Evolutionary conservation across 1,284 basidiomycete genomes (phyloP), one percentile per base, ranked within the genome.

Genomic region (Neolentinus lepideus): DNA sequence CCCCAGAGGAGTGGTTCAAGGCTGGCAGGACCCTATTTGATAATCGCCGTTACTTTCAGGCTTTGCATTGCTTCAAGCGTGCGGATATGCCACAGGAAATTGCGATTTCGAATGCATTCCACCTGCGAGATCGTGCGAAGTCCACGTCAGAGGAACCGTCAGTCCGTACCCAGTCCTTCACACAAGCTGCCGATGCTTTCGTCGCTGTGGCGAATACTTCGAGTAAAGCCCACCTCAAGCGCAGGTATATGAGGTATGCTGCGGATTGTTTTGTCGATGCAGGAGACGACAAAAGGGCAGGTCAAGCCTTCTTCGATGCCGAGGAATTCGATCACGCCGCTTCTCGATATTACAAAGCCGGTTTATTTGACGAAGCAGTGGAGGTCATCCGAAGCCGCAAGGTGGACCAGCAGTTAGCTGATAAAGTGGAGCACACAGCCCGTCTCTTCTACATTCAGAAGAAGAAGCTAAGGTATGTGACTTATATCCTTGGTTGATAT

Each of bases 21-120:
- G 76, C 71, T 16, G 85, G 81, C 2, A 67, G 66, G 2, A 67
- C 70, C 1, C 64, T 88, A 3, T 88, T 89, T 63, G 66, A 75
- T 4, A 73, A 80, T 43, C 73, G 77, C 50, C 75, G 74, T 16
- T 90, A 81, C 59, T 61, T 69, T 0, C 79, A 86, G 60, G 84
- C 88, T 0, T 80, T 76, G 66, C 75, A 81, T 54, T 84, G 82
- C 57, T 90, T 80, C 57, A 73, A 79, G 54, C 75, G 80, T 21
- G 86, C 87, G 2, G 66, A 59, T 1, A 63, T 73, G 29, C 66
- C 60, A 0, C 71, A 74, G 11, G 74, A 83, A 62, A 74, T 66
- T 2, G 71, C 67, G 1, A 73, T 87, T 6, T 71, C 78, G 0
- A 54, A 71, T 3, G 77, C 79, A 0, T 81, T 75, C 59, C 64